phyloP scores from a whole-genome alignment of 768 basidiomycete species.

The Rhodotorula graminis region DNA sequence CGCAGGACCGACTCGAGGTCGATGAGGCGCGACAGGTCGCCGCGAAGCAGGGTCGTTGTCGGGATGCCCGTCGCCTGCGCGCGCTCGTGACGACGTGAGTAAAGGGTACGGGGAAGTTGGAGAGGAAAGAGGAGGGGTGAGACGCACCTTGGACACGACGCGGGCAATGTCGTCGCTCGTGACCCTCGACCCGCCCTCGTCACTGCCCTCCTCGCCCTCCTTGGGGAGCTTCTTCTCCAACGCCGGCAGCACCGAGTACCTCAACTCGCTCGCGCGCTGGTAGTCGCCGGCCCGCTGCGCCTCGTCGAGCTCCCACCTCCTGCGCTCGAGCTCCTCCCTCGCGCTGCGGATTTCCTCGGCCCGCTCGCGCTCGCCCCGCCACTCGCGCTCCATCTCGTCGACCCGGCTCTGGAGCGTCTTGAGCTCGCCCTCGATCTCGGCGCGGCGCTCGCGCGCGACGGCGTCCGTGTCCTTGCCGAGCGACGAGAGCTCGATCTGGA shows the following conservation, averaged over 20 bases:
- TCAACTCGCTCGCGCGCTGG: constrained; percentile 70
- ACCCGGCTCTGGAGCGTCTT: constrained; percentile 3
- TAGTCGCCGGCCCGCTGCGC: constrained; percentile 66
- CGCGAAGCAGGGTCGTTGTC: constrained; percentile 16
- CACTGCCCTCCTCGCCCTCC: constrained; percentile 16
- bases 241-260: constrained; percentile 85
- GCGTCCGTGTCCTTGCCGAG: constrained; percentile 66
- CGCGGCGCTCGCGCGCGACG: constrained; percentile 5
- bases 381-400: constrained; percentile 67
- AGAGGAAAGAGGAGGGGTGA: constrained; percentile 11
- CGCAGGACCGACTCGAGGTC: constrained; percentile 80
- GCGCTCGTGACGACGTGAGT: constrained; percentile 41
- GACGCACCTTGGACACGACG: constrained; percentile 33
- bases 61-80: constrained; percentile 78
- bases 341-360: constrained; percentile 65
- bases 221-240: constrained; percentile 53
- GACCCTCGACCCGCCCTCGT: constrained; percentile 43
- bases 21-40: constrained; percentile 64
- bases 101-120: constrained; percentile 59
- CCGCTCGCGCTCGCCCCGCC: constrained; percentile 58
- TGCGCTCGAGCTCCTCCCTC: constrained; percentile 75
- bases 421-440: constrained; percentile 16
- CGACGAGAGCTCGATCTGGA: constrained; percentile 86
- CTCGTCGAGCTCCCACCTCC: constrained; percentile 82
- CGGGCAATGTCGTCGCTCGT: constrained; percentile 31